These are phyloP conservation scores for Mentha longifolia DNA, from an alignment of 257 asterid species.

Conservation along the genomic window DNA sequence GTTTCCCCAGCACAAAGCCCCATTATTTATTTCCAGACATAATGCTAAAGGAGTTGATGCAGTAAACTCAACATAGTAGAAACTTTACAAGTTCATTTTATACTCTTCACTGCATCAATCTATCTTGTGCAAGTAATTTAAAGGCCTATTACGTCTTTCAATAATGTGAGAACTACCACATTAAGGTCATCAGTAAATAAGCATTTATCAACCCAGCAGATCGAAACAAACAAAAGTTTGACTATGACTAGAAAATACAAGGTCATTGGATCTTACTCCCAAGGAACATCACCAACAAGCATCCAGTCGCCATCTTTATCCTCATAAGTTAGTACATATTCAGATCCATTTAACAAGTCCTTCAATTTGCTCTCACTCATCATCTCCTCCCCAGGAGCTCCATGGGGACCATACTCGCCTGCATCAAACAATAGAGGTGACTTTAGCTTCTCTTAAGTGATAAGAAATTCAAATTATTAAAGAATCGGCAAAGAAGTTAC, in stretches of 20 bases:
- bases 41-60: not conserved
- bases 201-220: conserved; percentile 8
- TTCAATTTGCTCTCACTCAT: conserved; percentile 67
- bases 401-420: conserved; percentile 74
- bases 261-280: conserved; percentile 60
- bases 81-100: conserved; percentile 11
- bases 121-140: conserved; percentile 1
- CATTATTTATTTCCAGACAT: not conserved
- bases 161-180: conserved; percentile 9
- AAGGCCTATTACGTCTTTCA: not conserved
- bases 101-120: not conserved
- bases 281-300: conserved; percentile 84
- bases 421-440: conserved; percentile 7
- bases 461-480: not conserved
- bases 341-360: conserved; percentile 70
- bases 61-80: not conserved
- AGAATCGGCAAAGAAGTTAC: not conserved
- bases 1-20: not conserved
- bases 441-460: not conserved
- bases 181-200: not conserved
- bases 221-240: not conserved
- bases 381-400: conserved; percentile 59
- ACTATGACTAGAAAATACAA: not conserved
- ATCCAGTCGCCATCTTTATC: conserved; percentile 84
- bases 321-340: conserved; percentile 73